Evolutionary conservation across 1,284 basidiomycete genomes (phyloP).

Genomic region (Ceratobasidium sp.): DNA sequence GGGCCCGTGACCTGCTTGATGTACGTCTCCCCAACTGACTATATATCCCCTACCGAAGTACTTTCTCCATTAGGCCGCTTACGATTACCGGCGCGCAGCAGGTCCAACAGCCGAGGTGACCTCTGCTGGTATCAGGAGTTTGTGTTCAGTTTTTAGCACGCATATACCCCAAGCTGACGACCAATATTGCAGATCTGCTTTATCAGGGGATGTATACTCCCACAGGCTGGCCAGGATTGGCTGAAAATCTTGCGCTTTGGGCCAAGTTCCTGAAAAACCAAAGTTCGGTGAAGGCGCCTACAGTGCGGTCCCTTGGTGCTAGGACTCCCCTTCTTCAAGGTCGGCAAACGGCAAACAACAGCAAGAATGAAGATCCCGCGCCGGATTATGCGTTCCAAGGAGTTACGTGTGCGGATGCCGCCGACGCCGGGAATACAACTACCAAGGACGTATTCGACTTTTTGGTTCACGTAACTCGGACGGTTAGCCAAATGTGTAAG

Average conservation of each 20-base stretch:
- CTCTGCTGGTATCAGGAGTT: slow-evolving; percentile 33
- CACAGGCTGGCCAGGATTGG: slow-evolving; percentile 42
- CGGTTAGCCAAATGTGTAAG: slow-evolving; percentile 21
- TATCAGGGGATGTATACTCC: slow-evolving; percentile 38
- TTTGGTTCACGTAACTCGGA: slow-evolving; percentile 8
- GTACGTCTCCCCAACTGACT: slow-evolving; percentile 11
- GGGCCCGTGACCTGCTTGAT: slow-evolving; percentile 29
- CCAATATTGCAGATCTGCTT: slow-evolving; percentile 2
- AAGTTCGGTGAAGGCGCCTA: background rate
- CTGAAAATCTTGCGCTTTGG: background rate
- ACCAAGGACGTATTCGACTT: slow-evolving; percentile 44
- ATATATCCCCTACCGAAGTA: background rate
- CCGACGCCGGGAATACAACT: slow-evolving; percentile 27
- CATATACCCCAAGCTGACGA: background rate
- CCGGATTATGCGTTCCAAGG: slow-evolving; percentile 23
- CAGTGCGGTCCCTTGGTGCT: background rate
- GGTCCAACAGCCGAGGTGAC: slow-evolving; percentile 11
- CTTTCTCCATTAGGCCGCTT: background rate
- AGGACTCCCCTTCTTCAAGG: background rate
- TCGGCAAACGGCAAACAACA: background rate
- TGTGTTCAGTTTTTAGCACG: background rate
- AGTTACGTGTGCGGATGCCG: slow-evolving; percentile 46
- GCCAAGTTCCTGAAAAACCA: background rate
- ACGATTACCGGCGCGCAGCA: slow-evolving; percentile 4
- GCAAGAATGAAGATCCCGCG: slow-evolving; percentile 9